phyloP scores from a whole-genome alignment of 345 rosid genomes.

The Stellera chamaejasme region DNA sequence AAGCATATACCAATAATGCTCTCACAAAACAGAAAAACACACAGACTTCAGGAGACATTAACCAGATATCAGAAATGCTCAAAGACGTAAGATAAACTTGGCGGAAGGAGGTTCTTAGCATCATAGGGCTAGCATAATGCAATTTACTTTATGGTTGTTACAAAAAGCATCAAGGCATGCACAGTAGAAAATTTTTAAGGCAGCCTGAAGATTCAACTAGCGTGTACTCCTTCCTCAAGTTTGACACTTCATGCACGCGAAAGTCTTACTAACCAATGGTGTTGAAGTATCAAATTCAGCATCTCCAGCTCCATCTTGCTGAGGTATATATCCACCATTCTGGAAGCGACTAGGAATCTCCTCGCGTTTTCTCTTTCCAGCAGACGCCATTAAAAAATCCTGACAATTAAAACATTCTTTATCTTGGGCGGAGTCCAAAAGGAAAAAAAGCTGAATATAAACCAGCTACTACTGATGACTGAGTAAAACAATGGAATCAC shows the following conservation, averaged over 20 bases:
- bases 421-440: slow-evolving; percentile 7
- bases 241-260: background rate
- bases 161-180: too few species aligned
- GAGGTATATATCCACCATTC: slow-evolving; percentile 88
- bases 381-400: slow-evolving; percentile 74
- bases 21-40: too few species aligned
- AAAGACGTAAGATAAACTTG: too few species aligned
- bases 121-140: too few species aligned
- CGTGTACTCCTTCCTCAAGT: too few species aligned
- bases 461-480: background rate
- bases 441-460: slow-evolving; percentile 5
- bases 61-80: too few species aligned
- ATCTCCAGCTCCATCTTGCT: slow-evolving; percentile 94
- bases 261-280: slow-evolving; percentile 23
- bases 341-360: slow-evolving; percentile 58
- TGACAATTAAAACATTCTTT: slow-evolving; percentile 23
- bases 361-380: slow-evolving; percentile 95
- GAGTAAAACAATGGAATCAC: slow-evolving; percentile 22
- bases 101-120: too few species aligned
- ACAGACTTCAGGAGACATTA: too few species aligned
- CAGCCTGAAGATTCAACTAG: too few species aligned
- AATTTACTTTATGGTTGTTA: too few species aligned
- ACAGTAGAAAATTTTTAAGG: too few species aligned
- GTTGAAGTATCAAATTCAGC: slow-evolving; percentile 29
- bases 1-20: too few species aligned